Conservation (phyloP, 75 land plant genomes). For the Larix kaempferi region DNA sequence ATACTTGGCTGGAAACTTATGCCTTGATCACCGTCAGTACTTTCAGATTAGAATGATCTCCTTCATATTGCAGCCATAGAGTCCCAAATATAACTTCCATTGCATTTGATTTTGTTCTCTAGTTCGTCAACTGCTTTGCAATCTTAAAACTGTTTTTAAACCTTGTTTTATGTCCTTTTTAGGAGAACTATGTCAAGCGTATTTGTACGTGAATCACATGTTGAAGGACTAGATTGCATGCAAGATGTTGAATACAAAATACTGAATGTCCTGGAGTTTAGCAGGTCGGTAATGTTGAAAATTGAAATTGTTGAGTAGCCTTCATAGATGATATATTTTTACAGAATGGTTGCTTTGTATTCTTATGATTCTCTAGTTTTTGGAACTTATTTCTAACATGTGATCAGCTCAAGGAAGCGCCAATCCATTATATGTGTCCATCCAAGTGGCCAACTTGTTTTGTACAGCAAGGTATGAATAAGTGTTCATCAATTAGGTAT, state of each 20-base stretch:
- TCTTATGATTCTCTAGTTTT: neutral
- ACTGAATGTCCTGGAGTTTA: conserved; percentile 48
- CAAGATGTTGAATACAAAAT: conserved; percentile 49
- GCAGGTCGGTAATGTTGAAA: conserved; percentile 21
- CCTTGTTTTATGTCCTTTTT: neutral
- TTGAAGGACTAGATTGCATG: conserved; percentile 28
- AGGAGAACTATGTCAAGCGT: conserved; percentile 44
- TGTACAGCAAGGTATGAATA: conserved; percentile 40
- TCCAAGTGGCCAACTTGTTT: conserved; percentile 37
- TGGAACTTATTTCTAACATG: neutral
- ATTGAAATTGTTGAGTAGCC: neutral
- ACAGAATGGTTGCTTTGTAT: neutral
- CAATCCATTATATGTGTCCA: conserved; percentile 50
- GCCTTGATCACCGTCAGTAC: too few relatives aligned
- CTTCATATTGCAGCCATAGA: too few relatives aligned
- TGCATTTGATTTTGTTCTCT: neutral
- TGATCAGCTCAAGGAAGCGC: conserved; percentile 42
- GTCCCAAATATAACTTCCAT: too few relatives aligned
- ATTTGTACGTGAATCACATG: conserved; percentile 45
- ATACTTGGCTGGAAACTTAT: too few relatives aligned
- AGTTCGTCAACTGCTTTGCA: neutral
- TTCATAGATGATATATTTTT: neutral
- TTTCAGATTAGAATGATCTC: too few relatives aligned
- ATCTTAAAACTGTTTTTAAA: neutral
- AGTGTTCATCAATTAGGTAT: neutral